Conservation (phyloP, 257 asterid genomes). For the Solanum pennellii region DNA sequence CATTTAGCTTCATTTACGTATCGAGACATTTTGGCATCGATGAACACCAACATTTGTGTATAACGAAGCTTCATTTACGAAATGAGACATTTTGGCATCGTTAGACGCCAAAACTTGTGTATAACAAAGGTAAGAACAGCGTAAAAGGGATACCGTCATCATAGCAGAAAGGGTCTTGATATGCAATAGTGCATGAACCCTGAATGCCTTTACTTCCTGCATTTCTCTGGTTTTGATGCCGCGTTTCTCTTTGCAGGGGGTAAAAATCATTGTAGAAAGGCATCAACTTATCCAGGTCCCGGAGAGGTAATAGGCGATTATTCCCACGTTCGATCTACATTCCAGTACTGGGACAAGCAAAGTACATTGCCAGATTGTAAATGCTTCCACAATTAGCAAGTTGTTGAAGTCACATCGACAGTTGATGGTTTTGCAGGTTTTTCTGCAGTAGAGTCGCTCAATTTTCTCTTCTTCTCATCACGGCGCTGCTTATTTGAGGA, state of each 20-base stretch:
- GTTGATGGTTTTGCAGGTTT: neutral
- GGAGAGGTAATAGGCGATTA: neutral
- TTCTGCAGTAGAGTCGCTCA: neutral
- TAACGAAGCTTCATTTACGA: neutral
- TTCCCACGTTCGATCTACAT: neutral
- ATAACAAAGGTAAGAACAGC: neutral
- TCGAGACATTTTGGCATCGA: neutral
- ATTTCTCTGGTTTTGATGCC: neutral
- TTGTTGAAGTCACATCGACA: conserved; percentile 1
- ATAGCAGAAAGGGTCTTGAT: neutral
- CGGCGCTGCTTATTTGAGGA: conserved; percentile 25
- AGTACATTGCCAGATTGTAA: neutral
- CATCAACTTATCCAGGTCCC: neutral
- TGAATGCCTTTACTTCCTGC: neutral
- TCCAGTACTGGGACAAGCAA: neutral
- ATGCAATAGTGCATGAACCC: neutral
- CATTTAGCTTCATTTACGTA: neutral
- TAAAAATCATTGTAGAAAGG: neutral
- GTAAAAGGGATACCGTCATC: neutral
- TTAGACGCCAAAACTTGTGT: neutral
- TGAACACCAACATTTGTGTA: neutral
- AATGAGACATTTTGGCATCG: neutral
- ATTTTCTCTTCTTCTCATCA: conserved; percentile 26
- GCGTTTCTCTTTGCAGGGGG: neutral
- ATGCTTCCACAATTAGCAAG: neutral